Evolutionary conservation across 495 filamentous ascomycete species (phyloP).

Genomic region (Penicillium flavigenum): DNA sequence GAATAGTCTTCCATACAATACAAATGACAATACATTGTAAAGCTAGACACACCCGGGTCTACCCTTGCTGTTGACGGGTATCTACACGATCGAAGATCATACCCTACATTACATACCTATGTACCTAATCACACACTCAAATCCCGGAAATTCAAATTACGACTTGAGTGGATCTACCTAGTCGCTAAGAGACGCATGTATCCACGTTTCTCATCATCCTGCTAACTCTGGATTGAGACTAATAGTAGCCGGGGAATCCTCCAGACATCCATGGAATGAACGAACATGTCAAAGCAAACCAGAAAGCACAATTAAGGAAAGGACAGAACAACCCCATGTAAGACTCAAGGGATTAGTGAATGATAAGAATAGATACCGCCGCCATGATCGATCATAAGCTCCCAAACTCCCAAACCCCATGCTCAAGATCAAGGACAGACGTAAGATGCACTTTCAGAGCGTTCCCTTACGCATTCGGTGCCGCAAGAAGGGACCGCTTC

Average conservation of each 20-base stretch:
- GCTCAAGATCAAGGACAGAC: slow-evolving; percentile 12
- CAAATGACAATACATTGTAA: slow-evolving; percentile 10
- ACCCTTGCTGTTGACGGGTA: neutral
- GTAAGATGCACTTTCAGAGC: neutral
- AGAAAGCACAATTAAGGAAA: slow-evolving; percentile 2
- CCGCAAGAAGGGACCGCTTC: slow-evolving; percentile 45
- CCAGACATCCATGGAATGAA: neutral
- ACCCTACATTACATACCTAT: neutral
- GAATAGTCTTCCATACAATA: neutral
- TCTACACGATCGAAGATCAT: neutral
- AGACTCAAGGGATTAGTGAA: neutral
- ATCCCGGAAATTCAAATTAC: neutral
- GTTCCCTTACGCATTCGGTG: slow-evolving; percentile 25
- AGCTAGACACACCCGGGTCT: neutral
- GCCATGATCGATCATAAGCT: neutral
- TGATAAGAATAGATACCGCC: slow-evolving; percentile 10
- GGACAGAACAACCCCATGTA: slow-evolving; percentile 3
- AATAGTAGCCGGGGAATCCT: neutral
- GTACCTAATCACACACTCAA: neutral
- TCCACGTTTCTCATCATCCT: neutral
- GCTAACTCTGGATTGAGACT: neutral
- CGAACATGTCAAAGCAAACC: neutral
- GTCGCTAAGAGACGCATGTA: neutral
- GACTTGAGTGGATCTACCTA: neutral
- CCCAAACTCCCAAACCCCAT: slow-evolving; percentile 19